Evolutionary conservation across 2,329 filamentous ascomycete species (phyloP).

Genomic region (Trichoderma harzianum): DNA sequence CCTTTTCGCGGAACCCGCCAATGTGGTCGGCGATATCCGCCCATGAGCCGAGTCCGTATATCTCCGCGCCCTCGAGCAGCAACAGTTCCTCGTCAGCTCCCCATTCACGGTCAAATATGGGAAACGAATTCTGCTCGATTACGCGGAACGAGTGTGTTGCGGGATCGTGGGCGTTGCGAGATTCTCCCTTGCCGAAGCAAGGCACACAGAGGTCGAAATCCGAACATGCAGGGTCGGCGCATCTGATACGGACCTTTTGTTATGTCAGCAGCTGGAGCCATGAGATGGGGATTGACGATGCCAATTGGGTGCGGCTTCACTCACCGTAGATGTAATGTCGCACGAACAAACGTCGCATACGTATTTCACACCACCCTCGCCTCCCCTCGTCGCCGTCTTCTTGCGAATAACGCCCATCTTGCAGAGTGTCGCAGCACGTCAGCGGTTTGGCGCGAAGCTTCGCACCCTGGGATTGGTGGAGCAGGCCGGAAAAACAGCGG

Average conservation of each 20-base stretch:
- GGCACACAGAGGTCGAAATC: constrained; percentile 97
- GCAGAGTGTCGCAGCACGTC: constrained; percentile 2
- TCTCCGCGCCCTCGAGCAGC: constrained; percentile 88
- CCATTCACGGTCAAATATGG: constrained; percentile 93
- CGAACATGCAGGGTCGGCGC: constrained; percentile 75
- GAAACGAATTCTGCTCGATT: constrained; percentile 97
- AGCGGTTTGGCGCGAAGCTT: constrained; percentile 10
- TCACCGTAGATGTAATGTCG: constrained; percentile 93
- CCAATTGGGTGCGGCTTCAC: constrained; percentile 33
- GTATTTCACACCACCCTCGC: constrained; percentile 88
- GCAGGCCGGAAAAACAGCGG: constrained; percentile 17
- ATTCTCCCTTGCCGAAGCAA: constrained; percentile 82
- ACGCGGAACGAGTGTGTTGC: constrained; percentile 84
- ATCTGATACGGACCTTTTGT: constrained; percentile 83
- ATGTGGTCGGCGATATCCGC: constrained; percentile 98
- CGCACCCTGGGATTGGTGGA: constrained; percentile 15
- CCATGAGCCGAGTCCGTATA: constrained; percentile 95
- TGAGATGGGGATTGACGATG: not conserved
- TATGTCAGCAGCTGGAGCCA: constrained; percentile 19
- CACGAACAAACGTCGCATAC: constrained; percentile 96
- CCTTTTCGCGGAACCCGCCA: constrained; percentile 88
- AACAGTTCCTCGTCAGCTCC: constrained; percentile 96
- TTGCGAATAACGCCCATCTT: constrained; percentile 92
- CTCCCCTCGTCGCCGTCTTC: constrained; percentile 82
- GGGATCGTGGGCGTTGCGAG: constrained; percentile 81